Conservation (phyloP, 2,329 filamentous ascomycete genomes). For the Canariomyces notabilis region DNA sequence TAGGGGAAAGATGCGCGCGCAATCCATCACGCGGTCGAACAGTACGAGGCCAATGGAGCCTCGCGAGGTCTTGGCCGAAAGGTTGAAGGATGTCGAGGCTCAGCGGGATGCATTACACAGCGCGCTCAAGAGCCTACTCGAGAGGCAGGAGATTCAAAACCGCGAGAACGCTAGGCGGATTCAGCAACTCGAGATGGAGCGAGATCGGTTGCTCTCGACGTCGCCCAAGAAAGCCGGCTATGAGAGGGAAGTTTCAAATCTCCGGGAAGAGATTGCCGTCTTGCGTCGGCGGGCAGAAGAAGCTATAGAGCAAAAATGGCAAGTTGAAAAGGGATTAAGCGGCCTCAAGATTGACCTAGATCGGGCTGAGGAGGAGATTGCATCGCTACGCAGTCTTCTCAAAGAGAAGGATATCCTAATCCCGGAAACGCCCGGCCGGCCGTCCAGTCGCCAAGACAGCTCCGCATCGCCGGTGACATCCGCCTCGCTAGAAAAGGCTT, state of each 20-base stretch:
- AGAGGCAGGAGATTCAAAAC: slow-evolving; percentile 79
- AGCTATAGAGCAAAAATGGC: slow-evolving; percentile 91
- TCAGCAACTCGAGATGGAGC: slow-evolving; percentile 68
- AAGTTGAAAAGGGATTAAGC: slow-evolving; percentile 83
- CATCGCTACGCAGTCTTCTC: slow-evolving; percentile 71
- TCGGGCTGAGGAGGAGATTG: slow-evolving; percentile 87
- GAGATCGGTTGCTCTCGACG: slow-evolving; percentile 64
- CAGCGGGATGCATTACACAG: slow-evolving; percentile 89
- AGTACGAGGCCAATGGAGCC: slow-evolving; percentile 54
- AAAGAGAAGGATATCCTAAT: slow-evolving; percentile 77
- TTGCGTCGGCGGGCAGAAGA: slow-evolving; percentile 86
- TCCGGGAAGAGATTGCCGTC: slow-evolving; percentile 79
- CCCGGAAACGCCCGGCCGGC: slow-evolving; percentile 52
- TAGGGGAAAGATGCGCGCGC: slow-evolving; percentile 33
- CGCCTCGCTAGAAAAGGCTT: slow-evolving; percentile 67
- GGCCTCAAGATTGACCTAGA: slow-evolving; percentile 96
- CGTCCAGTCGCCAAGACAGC: slow-evolving; percentile 33
- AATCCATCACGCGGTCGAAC: slow-evolving; percentile 48
- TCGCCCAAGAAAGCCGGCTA: slow-evolving; percentile 74
- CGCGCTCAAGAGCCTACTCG: slow-evolving; percentile 77
- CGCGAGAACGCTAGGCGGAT: slow-evolving; percentile 80
- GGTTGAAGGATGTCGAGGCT: slow-evolving; percentile 85
- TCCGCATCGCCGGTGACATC: slow-evolving; percentile 55
- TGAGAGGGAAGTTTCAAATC: slow-evolving; percentile 71
- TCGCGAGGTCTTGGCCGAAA: slow-evolving; percentile 67